phyloP scores from a whole-genome alignment of 352 stramenopile species.

The Pythium aristosporum region DNA sequence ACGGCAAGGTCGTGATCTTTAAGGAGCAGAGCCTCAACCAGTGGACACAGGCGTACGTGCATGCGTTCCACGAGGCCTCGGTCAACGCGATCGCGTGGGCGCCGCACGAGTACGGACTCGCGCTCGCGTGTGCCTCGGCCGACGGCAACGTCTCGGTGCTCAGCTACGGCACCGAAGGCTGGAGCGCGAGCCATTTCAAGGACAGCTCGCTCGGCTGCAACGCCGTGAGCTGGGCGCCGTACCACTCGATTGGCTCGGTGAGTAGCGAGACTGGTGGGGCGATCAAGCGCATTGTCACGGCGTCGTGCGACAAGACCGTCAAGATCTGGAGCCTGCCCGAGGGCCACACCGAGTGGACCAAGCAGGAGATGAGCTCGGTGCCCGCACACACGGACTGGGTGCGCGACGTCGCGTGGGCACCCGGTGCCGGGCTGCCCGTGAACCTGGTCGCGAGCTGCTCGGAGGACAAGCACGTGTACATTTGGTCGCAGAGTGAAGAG shows the following conservation, averaged over 20 bases:
- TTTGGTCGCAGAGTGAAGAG: conserved; percentile 93
- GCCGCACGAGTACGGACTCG: conserved; percentile 96
- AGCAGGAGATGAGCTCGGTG: conserved; percentile 69
- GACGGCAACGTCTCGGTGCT: conserved; percentile 95
- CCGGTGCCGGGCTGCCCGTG: conserved; percentile 89
- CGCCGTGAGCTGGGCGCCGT: conserved; percentile 95
- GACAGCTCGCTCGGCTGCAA: conserved; percentile 96
- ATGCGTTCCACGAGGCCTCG: conserved; percentile 84
- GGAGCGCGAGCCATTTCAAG: conserved; percentile 92
- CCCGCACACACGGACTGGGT: conserved; percentile 95
- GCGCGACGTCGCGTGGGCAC: conserved; percentile 97
- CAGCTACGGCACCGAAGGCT: conserved; percentile 82
- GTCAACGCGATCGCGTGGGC: conserved; percentile 97
- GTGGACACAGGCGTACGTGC: conserved; percentile 93
- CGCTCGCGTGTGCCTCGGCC: conserved; percentile 92
- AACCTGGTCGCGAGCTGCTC: conserved; percentile 94
- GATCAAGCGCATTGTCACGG: conserved; percentile 91
- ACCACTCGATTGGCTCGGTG: conserved; percentile 56
- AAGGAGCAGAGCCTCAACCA: conserved; percentile 92
- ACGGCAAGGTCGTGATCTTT: conserved; percentile 97
- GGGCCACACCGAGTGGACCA: conserved; percentile 75
- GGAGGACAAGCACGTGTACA: conserved; percentile 90
- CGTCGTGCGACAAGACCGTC: conserved; percentile 97
- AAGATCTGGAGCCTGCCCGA: conserved; percentile 92
- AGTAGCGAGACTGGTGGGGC: conserved; percentile 40